Conservation (phyloP, 2,329 filamentous ascomycete species). For the Xylaria sp. region DNA sequence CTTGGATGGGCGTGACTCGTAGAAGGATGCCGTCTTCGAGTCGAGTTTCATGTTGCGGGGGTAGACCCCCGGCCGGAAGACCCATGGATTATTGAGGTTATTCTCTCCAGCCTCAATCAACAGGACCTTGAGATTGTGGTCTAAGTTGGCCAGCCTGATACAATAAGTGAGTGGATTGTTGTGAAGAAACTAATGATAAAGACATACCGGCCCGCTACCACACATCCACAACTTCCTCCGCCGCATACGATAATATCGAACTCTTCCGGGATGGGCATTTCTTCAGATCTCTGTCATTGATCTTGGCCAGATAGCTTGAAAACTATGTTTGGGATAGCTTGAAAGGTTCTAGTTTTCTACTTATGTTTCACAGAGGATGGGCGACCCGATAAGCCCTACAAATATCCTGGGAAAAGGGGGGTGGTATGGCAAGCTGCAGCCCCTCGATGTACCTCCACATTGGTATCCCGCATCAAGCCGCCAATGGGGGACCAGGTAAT, state of each 20-base stretch:
- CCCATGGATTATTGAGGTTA: slow-evolving; percentile 76
- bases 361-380: slow-evolving; percentile 30
- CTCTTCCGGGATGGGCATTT: slow-evolving; percentile 66
- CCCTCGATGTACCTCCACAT: slow-evolving; percentile 9
- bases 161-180: slow-evolving; percentile 39
- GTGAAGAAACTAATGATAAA: slow-evolving; percentile 3
- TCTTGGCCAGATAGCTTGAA: slow-evolving; percentile 22
- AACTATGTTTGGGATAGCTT: slow-evolving; percentile 20
- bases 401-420: slow-evolving; percentile 31
- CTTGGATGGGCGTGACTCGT: slow-evolving; percentile 74
- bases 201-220: slow-evolving; percentile 58
- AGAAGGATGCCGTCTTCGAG: slow-evolving; percentile 81
- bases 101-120: slow-evolving; percentile 40
- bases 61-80: slow-evolving; percentile 75
- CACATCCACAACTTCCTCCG: slow-evolving; percentile 68
- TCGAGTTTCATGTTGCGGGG: slow-evolving; percentile 75
- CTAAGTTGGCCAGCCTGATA: slow-evolving; percentile 69
- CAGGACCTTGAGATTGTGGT: slow-evolving; percentile 70
- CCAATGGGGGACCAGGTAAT: slow-evolving; percentile 24
- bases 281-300: slow-evolving; percentile 19
- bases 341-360: slow-evolving; percentile 17
- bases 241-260: slow-evolving; percentile 81
- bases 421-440: slow-evolving; percentile 17
- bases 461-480: slow-evolving; percentile 15
- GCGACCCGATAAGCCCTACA: slow-evolving; percentile 18